These are phyloP conservation scores for Leishmania gerbilli DNA, from an alignment of 208 protist species.

Conservation along the genomic window DNA sequence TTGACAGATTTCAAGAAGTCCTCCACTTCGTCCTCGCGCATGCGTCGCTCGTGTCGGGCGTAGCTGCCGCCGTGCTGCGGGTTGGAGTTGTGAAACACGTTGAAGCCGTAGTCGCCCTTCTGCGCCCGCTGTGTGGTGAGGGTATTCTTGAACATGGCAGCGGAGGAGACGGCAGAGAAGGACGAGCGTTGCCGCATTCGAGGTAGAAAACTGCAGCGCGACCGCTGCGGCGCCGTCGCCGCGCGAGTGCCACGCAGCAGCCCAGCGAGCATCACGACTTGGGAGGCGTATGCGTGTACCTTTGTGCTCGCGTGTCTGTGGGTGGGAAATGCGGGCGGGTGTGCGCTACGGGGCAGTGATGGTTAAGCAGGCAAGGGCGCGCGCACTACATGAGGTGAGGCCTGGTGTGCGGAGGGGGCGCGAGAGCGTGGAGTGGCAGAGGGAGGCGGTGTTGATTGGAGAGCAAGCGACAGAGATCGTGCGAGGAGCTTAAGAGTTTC, in stretches of 20 bases:
- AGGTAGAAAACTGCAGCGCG: neutral
- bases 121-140: slow-evolving; percentile 5
- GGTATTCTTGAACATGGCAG: neutral
- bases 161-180: neutral
- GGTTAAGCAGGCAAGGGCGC: neutral
- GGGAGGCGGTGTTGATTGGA: neutral
- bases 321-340: neutral
- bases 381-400: neutral
- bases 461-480: neutral
- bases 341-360: neutral
- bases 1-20: slow-evolving; percentile 83
- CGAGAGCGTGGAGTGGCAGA: neutral
- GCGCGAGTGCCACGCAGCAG: neutral
- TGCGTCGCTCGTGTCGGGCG: slow-evolving; percentile 78
- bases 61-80: slow-evolving; percentile 86
- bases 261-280: neutral
- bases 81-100: slow-evolving; percentile 88
- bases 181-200: neutral
- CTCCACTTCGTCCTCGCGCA: slow-evolving; percentile 87
- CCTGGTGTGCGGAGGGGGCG: too few species aligned
- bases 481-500: too few species aligned
- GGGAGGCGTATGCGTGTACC: neutral
- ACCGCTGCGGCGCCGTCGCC: neutral
- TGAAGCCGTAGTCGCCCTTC: slow-evolving; percentile 83
- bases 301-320: neutral